These are phyloP conservation scores for Ophiostoma sp. DNA, from an alignment of 2,329 filamentous ascomycete genomes.

Conservation along the genomic window DNA sequence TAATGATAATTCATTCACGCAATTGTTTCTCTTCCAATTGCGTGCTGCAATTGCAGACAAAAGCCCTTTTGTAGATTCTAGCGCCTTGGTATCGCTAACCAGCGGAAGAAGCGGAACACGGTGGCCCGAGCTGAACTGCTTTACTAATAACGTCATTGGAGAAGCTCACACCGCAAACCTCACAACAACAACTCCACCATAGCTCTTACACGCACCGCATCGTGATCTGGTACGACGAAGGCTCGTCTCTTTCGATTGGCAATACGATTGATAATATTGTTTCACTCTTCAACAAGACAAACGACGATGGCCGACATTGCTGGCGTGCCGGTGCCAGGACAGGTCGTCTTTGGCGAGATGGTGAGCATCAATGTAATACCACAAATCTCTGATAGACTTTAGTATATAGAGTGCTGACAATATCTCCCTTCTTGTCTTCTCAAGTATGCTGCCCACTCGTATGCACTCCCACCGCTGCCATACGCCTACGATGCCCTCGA, in stretches of 20 bases:
- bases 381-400: too few species aligned
- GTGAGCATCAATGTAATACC: neutral
- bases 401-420: neutral
- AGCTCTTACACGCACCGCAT: neutral
- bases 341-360: slow-evolving; percentile 24
- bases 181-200: neutral
- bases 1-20: neutral
- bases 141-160: slow-evolving; percentile 11
- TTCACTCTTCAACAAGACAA: neutral
- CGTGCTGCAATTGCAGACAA: neutral
- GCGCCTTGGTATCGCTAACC: neutral
- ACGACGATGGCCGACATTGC: slow-evolving; percentile 17
- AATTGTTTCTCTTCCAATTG: neutral
- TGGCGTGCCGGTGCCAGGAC: slow-evolving; percentile 5
- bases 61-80: neutral
- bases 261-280: neutral
- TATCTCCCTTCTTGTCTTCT: too few species aligned
- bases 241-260: neutral
- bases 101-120: neutral
- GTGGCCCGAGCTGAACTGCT: neutral
- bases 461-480: slow-evolving; percentile 36
- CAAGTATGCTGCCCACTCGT: slow-evolving; percentile 24
- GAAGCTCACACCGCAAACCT: neutral
- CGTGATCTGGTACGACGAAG: neutral
- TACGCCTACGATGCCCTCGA: slow-evolving; percentile 55